Evolutionary conservation across 1,284 basidiomycete genomes (phyloP).

Genomic region (Cutaneotrichosporon dermatis): DNA sequence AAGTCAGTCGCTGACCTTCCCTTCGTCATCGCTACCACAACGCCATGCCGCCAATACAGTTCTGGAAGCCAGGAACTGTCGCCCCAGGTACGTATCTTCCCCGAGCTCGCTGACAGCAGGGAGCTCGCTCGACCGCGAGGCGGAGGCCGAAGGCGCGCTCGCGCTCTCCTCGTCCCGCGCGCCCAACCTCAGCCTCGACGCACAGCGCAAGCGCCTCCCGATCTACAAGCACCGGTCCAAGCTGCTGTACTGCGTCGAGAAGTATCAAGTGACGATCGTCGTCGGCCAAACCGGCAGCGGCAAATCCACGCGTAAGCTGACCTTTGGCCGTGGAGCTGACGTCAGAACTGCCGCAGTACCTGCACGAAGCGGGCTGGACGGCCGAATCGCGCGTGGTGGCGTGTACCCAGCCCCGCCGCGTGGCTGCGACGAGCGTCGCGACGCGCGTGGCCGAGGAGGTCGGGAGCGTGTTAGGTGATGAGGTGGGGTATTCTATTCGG

Average conservation of each 20-base stretch:
- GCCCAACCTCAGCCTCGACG: slow-evolving; percentile 57
- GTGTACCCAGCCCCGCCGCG: slow-evolving; percentile 90
- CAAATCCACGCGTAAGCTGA: slow-evolving; percentile 78
- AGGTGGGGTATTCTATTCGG: slow-evolving; percentile 95
- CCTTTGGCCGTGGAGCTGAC: slow-evolving; percentile 15
- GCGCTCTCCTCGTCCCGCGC: slow-evolving; percentile 59
- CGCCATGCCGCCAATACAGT: slow-evolving; percentile 39
- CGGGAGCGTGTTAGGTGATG: slow-evolving; percentile 80
- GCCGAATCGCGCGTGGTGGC: slow-evolving; percentile 70
- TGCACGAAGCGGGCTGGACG: slow-evolving; percentile 87
- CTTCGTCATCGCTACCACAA: not conserved
- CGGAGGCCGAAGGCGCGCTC: slow-evolving; percentile 67
- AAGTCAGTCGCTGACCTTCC: not conserved
- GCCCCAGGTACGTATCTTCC: slow-evolving; percentile 62
- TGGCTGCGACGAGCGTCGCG: slow-evolving; percentile 93
- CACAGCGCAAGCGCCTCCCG: slow-evolving; percentile 73
- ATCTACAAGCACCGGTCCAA: slow-evolving; percentile 83
- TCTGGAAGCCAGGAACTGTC: slow-evolving; percentile 64
- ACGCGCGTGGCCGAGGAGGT: slow-evolving; percentile 83
- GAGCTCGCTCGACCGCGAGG: slow-evolving; percentile 76
- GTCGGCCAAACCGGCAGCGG: slow-evolving; percentile 96
- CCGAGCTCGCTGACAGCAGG: slow-evolving; percentile 24
- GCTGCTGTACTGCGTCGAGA: slow-evolving; percentile 78
- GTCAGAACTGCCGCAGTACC: slow-evolving; percentile 86
- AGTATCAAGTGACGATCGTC: slow-evolving; percentile 71